Evolutionary conservation across 305 asterid species (phyloP).

Genomic region (Ruellia speciosa): DNA sequence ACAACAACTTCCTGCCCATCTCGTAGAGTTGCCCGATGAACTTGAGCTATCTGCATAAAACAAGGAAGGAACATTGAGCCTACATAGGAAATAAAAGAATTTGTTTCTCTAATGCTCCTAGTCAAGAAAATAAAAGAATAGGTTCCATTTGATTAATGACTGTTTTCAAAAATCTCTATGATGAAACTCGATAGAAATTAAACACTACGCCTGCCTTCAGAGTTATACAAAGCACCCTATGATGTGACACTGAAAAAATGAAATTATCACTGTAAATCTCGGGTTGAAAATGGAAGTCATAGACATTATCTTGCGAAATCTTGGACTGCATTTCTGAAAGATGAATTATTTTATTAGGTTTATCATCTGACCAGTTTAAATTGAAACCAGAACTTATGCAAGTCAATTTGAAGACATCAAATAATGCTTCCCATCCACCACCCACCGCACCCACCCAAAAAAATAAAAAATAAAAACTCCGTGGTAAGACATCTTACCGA

Average conservation of each 20-base stretch:
- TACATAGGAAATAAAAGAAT: conserved; percentile 8
- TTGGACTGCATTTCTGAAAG: background rate
- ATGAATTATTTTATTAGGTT: conserved; percentile 2
- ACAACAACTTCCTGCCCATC: conserved; percentile 85
- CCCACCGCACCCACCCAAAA: too few species aligned
- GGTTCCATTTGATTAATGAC: too few species aligned
- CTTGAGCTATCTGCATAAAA: conserved; percentile 87
- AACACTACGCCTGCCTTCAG: background rate
- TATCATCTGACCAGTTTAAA: conserved; percentile 8
- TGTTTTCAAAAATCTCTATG: background rate
- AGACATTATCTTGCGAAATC: background rate
- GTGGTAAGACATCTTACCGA: conserved; percentile 57
- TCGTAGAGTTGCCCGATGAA: conserved; percentile 84
- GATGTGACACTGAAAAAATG: background rate
- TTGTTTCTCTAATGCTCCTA: conserved; percentile 1
- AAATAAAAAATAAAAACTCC: conserved; percentile 10
- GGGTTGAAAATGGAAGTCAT: background rate
- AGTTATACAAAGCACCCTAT: background rate
- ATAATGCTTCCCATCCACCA: conserved; percentile 12
- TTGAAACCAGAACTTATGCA: conserved; percentile 10
- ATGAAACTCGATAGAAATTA: background rate
- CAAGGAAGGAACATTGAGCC: conserved; percentile 15
- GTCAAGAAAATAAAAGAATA: conserved; percentile 5
- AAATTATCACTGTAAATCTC: background rate
- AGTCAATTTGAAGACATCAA: conserved; percentile 14